Percentiles rank a stretch among this genome's conserved stretches.
These are phyloP conservation scores for Acer yangbiense DNA, from an alignment of 345 rosid species.

Conservation along the genomic window DNA sequence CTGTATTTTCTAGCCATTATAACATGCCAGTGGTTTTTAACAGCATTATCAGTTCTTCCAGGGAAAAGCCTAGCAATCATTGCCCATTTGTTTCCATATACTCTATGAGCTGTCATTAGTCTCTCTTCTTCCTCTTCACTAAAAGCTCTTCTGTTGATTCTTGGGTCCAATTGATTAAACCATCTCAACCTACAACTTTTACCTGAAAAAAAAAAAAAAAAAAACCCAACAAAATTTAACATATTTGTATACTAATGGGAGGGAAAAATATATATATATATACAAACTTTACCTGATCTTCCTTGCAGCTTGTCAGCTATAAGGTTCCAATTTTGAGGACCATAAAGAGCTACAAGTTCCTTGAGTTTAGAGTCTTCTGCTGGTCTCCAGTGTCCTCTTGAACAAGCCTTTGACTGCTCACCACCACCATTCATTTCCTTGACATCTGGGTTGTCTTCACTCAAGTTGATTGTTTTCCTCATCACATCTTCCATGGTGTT, in stretches of 20 bases:
- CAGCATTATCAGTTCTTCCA: conserved; percentile 71
- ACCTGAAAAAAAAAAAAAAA: conserved; percentile 25
- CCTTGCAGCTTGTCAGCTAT: conserved; percentile 46
- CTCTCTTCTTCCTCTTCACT: conserved; percentile 50
- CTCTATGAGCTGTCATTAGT: conserved; percentile 59
- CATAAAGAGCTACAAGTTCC: conserved; percentile 45
- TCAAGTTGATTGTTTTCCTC: conserved; percentile 3
- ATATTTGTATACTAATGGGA: not conserved
- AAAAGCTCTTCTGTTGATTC: conserved; percentile 39
- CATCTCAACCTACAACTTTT: conserved; percentile 59
- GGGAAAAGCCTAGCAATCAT: conserved; percentile 59
- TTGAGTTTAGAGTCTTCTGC: conserved; percentile 46
- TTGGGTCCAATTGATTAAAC: conserved; percentile 56
- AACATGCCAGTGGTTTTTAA: conserved; percentile 74
- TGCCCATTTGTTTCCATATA: conserved; percentile 71
- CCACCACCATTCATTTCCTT: conserved; percentile 5
- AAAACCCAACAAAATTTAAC: not conserved
- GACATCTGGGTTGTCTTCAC: conserved; percentile 5
- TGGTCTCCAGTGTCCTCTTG: conserved; percentile 51
- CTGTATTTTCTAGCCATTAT: conserved; percentile 66
- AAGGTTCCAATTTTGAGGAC: conserved; percentile 51
- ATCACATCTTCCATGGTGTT: conserved; percentile 12
- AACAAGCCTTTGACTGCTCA: conserved; percentile 29
- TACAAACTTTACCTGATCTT: conserved; percentile 38
- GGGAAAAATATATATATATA: not conserved